Evolutionary conservation across 352 stramenopile species (phyloP), one percentile per base, ranked within the genome.

Genomic region (Pythium periplocum): DNA sequence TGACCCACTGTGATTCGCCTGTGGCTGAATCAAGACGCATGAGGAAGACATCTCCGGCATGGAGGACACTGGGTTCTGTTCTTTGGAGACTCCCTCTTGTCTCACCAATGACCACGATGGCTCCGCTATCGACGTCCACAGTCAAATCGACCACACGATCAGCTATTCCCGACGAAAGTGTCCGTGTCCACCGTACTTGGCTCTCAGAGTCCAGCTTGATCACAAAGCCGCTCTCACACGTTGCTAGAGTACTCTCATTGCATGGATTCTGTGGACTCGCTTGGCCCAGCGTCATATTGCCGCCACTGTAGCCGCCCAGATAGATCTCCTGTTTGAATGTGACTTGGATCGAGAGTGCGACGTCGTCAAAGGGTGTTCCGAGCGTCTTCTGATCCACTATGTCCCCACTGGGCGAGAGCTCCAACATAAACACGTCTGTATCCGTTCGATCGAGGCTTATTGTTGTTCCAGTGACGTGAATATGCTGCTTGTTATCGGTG

Each of bases 31-130:
- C 48, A 26, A 77, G 10, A 6, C 46, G 48, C 4, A 41, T 51
- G 0, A 73, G 55, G 45, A 77, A 64, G 7, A 77, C 48, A 40
- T 73, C 57, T 6, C 56, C 57, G 11, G 57, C 45, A 47, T 62
- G 48, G 45, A 36, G 31, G 7, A 34, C 41, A 11, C 10, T 59
- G 7, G 31, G 44, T 10, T 6, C n/a, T 10, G 17, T 45, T 35
- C 11, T 42, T 9, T 37, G 32, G 39, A 69, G n/a, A 30, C 53
- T 33, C 10, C 66, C 57, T 4, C 30, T 52, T 4, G 64, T 73
- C 30, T 73, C 64, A 1, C 68, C 68, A 8, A 69, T 59, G 8
- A 71, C 8, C 2, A 73, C 48, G 31, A 69, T 32, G 17, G 11
- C 43, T 43, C 1, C 5, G 12, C 17, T 26, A 2, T 37, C 32